Percentiles rank a stretch among this genome's conserved stretches.
Evolutionary conservation across 163 green algal species (phyloP).

Genomic region (Scenedesmus sp.): DNA sequence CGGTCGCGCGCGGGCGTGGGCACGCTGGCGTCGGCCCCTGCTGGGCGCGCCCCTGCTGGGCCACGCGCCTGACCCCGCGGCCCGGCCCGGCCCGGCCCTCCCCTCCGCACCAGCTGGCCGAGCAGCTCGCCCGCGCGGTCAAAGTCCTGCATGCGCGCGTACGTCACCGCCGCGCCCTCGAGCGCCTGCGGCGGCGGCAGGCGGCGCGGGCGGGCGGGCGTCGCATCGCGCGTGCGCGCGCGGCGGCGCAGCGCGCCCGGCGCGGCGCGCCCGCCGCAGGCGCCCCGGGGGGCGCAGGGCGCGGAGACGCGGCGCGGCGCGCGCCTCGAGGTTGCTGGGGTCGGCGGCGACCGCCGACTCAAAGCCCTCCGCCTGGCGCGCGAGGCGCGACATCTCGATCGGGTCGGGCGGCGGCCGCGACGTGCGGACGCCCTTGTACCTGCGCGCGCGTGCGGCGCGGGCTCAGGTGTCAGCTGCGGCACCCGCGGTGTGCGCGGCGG

Average conservation of each 20-base stretch:
- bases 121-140: conserved; percentile 53
- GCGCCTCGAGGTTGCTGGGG: conserved; percentile 48
- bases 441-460: not conserved
- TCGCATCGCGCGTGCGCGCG: too few relatives aligned
- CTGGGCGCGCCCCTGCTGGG: too few relatives aligned
- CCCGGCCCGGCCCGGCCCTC: not conserved
- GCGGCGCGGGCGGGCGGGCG: too few relatives aligned
- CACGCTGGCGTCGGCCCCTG: too few relatives aligned
- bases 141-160: conserved; percentile 58
- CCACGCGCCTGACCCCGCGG: not conserved
- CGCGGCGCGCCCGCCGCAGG: too few relatives aligned
- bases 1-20: too few relatives aligned
- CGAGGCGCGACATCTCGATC: conserved; percentile 29
- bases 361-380: conserved; percentile 30
- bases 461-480: not conserved
- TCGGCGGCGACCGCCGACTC: not conserved
- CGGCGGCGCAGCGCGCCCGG: too few relatives aligned
- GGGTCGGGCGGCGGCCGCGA: conserved; percentile 17
- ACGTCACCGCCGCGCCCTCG: conserved; percentile 56
- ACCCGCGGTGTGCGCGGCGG: not conserved
- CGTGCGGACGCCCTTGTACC: conserved; percentile 53
- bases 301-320: too few relatives aligned
- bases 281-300: too few relatives aligned
- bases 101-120: conserved; percentile 50
- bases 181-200: conserved; percentile 41